These are phyloP conservation scores for Capronia americana DNA, from an alignment of 2,329 filamentous ascomycete genomes.

Conservation along the genomic window DNA sequence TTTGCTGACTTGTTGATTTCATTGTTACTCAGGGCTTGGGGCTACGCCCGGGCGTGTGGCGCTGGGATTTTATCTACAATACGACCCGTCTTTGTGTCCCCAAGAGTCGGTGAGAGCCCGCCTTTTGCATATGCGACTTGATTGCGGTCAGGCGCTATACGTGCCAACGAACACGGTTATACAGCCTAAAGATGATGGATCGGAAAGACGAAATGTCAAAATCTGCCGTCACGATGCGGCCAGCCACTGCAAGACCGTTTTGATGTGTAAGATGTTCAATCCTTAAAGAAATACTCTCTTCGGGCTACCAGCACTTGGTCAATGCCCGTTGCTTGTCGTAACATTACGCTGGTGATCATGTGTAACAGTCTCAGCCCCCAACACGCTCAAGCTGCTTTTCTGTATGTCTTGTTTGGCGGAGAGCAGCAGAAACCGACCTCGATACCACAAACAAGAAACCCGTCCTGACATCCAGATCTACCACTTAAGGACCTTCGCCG, in stretches of 20 bases:
- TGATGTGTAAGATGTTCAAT: neutral
- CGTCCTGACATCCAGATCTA: slow-evolving; percentile 46
- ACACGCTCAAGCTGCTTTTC: neutral
- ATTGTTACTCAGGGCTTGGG: neutral
- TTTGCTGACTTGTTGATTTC: neutral
- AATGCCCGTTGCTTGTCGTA: neutral
- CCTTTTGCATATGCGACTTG: neutral
- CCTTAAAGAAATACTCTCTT: neutral
- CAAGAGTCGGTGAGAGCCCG: slow-evolving; percentile 7
- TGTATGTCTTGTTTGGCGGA: neutral
- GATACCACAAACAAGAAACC: neutral
- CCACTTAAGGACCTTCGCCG: slow-evolving; percentile 72
- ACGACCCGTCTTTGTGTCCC: neutral
- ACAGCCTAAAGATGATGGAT: neutral
- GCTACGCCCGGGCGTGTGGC: neutral
- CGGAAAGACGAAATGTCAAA: neutral
- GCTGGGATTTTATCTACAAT: neutral
- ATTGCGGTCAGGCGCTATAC: neutral
- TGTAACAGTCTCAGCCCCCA: slow-evolving; percentile 3
- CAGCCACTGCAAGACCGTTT: neutral
- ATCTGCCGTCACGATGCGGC: neutral
- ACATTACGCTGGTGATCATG: neutral
- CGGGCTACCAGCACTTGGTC: slow-evolving; percentile 4
- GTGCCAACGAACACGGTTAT: neutral
- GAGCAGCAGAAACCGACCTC: neutral